Percentiles rank a stretch among this genome's conserved stretches.
Conservation (phyloP, 768 basidiomycete genomes). For the Aureoboletus auriporus region DNA sequence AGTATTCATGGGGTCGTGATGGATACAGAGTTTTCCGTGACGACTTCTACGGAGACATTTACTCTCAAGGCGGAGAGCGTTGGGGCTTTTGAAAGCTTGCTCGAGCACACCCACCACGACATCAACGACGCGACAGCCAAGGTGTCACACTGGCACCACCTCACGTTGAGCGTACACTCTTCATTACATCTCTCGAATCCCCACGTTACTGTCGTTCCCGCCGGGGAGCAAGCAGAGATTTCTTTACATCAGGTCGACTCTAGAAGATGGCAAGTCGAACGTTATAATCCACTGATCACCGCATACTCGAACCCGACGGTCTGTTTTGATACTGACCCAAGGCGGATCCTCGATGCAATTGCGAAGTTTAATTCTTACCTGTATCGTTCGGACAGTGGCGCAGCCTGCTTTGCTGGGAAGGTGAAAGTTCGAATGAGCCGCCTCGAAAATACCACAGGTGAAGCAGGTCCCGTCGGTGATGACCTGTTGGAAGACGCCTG, state of each 20-base stretch:
- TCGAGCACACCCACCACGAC: constrained; percentile 5
- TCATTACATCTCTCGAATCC: neutral
- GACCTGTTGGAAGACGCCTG: constrained; percentile 7
- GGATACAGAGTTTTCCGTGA: constrained; percentile 13
- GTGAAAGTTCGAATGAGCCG: constrained; percentile 11
- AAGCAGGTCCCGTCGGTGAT: constrained; percentile 5
- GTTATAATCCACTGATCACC: constrained; percentile 10
- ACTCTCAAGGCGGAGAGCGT: constrained; percentile 14
- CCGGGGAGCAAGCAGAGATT: constrained; percentile 7
- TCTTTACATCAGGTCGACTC: neutral
- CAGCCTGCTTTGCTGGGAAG: constrained; percentile 8
- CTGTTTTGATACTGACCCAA: neutral
- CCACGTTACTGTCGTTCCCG: constrained; percentile 8
- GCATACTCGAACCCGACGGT: constrained; percentile 2
- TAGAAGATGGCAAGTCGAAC: constrained; percentile 13
- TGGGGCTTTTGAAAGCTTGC: constrained; percentile 9
- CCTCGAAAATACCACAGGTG: neutral
- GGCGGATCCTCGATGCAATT: constrained; percentile 9
- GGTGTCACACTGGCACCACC: constrained; percentile 12
- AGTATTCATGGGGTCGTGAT: constrained; percentile 14
- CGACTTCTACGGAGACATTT: neutral
- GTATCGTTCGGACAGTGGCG: constrained; percentile 11
- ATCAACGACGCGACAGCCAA: constrained; percentile 6
- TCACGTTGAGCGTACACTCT: constrained; percentile 7
- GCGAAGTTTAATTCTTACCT: constrained; percentile 20